Base-by-base conservation (phyloP, 129 eudicot species). In the Ambrosia trifida region DNA sequence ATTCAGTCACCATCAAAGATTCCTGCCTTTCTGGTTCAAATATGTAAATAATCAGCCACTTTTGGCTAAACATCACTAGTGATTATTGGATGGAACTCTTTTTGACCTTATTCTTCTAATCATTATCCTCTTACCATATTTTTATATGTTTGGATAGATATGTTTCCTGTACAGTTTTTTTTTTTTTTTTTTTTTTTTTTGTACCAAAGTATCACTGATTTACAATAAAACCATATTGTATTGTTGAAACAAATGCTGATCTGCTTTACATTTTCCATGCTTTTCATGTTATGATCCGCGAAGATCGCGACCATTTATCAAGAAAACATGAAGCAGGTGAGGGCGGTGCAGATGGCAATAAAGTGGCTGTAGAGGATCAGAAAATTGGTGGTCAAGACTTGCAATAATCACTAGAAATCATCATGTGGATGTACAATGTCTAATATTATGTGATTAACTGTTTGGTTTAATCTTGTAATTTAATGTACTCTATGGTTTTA, bases 261-360 rank as follows among this genome's bases (percentile, higher is more conserved):
- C 40, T 64, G n/a, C 20, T 30, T 51, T 13, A 51, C 4, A 18
- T 47, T 7, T 28, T 56, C 18, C 14, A 33, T 44, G 50, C 57
- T 45, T 68, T 76, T 46, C 79, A 31, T 58, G 38, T 46, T 66
- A 43, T 72, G 12, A 57, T 66, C 43, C 40, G 64, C 40, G 64
- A 72, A 57, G 76, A 72, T 44, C 46, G 16, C 13, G 76, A 72
- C 31, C 65, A 59, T 20, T 16, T 50, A 51, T 72, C 63, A 30
- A 71, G 76, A 73, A 86, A 77, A 83, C 76, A 76, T 76, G 85
- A 74, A 49, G 78, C 73, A 31, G 70, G 54, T 17, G 86, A 79
- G 18, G 81, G 80, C 80, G 66, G 80, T 83, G 66, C 70, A 2
- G 73, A 67, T 70, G 85, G 68, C 19, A 69, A 78, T 73, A 77